Percentiles rank a stretch among this genome's conserved stretches.
These are phyloP conservation scores for Emmonsiellopsis sp. DNA, from an alignment of 2,329 filamentous ascomycete genomes.

Conservation along the genomic window DNA sequence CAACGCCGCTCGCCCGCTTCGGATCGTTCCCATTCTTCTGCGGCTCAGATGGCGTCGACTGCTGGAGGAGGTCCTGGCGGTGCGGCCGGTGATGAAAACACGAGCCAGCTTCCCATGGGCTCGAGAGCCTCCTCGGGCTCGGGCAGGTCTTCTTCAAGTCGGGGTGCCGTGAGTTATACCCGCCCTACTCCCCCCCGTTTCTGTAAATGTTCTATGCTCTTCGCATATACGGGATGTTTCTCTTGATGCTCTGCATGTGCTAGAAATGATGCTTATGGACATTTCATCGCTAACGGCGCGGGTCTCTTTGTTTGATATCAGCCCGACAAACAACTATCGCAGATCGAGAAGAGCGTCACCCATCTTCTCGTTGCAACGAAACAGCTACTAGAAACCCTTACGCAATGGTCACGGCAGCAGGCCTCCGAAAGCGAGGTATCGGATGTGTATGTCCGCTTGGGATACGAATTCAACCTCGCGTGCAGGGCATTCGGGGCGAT, in stretches of 20 bases:
- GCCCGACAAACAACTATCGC: slow-evolving; percentile 71
- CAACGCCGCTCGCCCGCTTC: slow-evolving; percentile 57
- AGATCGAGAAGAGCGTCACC: slow-evolving; percentile 98
- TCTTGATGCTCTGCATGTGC: no score
- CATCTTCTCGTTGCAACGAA: slow-evolving; percentile 97
- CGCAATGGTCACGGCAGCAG: slow-evolving; percentile 89
- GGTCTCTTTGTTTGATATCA: slow-evolving; percentile 1
- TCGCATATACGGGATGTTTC: no score
- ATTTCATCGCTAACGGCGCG: slow-evolving; percentile 7
- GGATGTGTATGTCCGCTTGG: slow-evolving; percentile 92
- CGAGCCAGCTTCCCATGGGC: slow-evolving; percentile 40
- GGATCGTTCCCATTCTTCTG: slow-evolving; percentile 47
- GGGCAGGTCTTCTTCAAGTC: slow-evolving; percentile 48
- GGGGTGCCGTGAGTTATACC: slow-evolving; percentile 48
- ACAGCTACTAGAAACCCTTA: slow-evolving; percentile 92
- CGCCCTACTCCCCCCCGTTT: neutral
- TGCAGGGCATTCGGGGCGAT: slow-evolving; percentile 95
- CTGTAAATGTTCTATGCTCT: neutral
- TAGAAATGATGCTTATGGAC: no score
- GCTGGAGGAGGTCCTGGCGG: slow-evolving; percentile 27
- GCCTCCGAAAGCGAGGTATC: slow-evolving; percentile 93
- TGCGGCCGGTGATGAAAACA: slow-evolving; percentile 41
- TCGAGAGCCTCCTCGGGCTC: slow-evolving; percentile 59
- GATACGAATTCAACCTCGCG: slow-evolving; percentile 99
- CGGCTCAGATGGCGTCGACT: slow-evolving; percentile 24